Percentiles rank a stretch among this genome's conserved stretches.
phyloP scores from a whole-genome alignment of 441 rosid genomes.

The Croton setiger region DNA sequence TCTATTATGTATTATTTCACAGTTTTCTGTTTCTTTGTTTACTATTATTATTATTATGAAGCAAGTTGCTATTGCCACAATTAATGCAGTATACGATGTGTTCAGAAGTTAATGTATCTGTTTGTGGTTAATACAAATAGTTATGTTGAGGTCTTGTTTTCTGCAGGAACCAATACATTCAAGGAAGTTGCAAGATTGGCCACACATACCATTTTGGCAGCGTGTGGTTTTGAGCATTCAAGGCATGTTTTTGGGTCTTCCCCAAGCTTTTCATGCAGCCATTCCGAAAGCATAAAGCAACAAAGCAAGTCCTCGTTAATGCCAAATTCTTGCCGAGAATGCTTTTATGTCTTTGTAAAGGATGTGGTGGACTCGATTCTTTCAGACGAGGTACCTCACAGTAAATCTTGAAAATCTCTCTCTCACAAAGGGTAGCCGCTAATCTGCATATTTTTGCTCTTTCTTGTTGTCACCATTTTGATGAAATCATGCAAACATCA shows the following conservation, averaged over 20 bases:
- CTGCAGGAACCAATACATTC: conserved; percentile 38
- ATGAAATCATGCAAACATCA: background rate
- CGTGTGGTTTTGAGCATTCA: conserved; percentile 40
- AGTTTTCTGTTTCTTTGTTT: background rate
- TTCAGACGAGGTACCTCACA: conserved; percentile 22
- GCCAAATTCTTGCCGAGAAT: conserved; percentile 44
- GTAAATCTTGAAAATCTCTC: background rate
- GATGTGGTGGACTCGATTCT: conserved; percentile 32
- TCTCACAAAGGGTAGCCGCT: background rate
- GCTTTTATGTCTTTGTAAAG: conserved; percentile 41
- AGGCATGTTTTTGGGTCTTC: conserved; percentile 20
- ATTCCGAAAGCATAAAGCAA: conserved; percentile 21
- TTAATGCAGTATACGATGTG: background rate
- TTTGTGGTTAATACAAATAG: background rate
- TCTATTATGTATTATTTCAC: background rate
- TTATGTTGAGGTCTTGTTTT: background rate
- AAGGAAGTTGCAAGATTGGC: conserved; percentile 50
- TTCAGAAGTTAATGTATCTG: background rate
- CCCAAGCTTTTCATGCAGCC: conserved; percentile 29
- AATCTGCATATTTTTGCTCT: background rate
- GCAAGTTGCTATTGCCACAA: background rate
- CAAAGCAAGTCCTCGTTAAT: conserved; percentile 27
- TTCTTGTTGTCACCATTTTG: background rate
- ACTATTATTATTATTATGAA: background rate
- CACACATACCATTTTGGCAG: conserved; percentile 48